Conservation (phyloP, 129 eudicot genomes). For the Centaurea solstitialis region DNA sequence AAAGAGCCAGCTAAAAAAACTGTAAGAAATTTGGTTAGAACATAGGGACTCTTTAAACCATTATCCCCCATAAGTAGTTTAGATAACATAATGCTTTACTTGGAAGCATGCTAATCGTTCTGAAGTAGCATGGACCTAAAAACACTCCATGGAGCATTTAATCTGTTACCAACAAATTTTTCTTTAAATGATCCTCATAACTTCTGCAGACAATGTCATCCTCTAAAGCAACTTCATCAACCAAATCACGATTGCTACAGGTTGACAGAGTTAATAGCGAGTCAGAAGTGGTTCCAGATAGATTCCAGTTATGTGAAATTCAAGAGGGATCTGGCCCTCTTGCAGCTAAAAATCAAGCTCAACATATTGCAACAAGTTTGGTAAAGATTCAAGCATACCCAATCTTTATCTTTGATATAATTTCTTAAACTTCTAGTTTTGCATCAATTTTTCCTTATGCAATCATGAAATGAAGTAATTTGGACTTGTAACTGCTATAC, state of each 20-base stretch:
- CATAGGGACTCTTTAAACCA: conserved; percentile 7
- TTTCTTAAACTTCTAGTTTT: not conserved
- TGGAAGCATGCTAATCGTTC: conserved; percentile 26
- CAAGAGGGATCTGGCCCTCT: conserved; percentile 14
- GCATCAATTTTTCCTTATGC: not conserved
- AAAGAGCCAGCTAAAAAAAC: conserved; percentile 38
- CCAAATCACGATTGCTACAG: conserved; percentile 16
- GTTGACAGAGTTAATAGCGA: conserved; percentile 31
- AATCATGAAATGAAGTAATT: not conserved
- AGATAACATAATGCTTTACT: conserved; percentile 9
- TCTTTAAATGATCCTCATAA: not conserved
- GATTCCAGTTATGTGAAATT: not conserved
- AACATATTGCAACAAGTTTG: conserved; percentile 32
- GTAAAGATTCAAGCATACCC: conserved; percentile 39
- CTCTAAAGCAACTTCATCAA: conserved; percentile 33
- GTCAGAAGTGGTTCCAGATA: conserved; percentile 39
- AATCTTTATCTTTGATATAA: conserved; percentile 18
- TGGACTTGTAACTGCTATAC: conserved; percentile 9
- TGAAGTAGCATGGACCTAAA: conserved; percentile 23
- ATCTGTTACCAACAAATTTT: conserved; percentile 2
- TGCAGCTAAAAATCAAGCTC: conserved; percentile 30
- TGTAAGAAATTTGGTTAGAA: conserved; percentile 44
- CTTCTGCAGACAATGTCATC: conserved; percentile 46
- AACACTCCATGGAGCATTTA: not conserved
- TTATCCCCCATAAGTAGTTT: conserved; percentile 7